phyloP scores from a whole-genome alignment of 2,329 filamentous ascomycete species.

The Penicillium digitatum region DNA sequence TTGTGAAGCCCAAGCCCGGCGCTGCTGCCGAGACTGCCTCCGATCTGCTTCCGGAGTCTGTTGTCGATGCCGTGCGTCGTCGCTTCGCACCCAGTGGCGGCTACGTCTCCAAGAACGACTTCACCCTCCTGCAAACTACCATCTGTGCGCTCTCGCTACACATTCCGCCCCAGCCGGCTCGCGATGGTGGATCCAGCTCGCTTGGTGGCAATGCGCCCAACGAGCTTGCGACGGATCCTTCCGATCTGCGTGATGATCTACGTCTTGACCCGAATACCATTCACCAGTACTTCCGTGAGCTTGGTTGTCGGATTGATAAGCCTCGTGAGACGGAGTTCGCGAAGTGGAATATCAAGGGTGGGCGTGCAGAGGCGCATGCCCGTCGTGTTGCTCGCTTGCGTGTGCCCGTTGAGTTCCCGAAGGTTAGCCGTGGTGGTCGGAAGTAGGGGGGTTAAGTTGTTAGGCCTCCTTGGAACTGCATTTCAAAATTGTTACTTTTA shows the following conservation, averaged over 20 bases:
- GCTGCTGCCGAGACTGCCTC: conserved; percentile 15
- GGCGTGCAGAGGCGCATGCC: conserved; percentile 54
- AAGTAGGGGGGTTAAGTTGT: conserved; percentile 15
- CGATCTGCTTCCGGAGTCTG: conserved; percentile 34
- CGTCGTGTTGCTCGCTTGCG: conserved; percentile 64
- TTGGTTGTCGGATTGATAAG: conserved; percentile 45
- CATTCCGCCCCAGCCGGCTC: conserved; percentile 42
- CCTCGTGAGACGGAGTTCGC: conserved; percentile 41
- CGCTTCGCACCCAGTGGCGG: conserved; percentile 41
- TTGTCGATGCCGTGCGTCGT: conserved; percentile 41
- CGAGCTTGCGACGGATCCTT: conserved; percentile 43
- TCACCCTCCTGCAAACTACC: conserved; percentile 45
- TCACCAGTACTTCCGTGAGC: conserved; percentile 44
- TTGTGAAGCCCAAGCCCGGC: conserved; percentile 13
- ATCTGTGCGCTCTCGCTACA: conserved; percentile 47
- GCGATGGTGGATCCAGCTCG: conserved; percentile 35
- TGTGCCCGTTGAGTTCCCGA: conserved; percentile 80
- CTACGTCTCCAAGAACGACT: conserved; percentile 36
- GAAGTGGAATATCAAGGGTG: conserved; percentile 51
- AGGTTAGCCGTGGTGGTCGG: conserved; percentile 45
- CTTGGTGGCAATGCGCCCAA: conserved; percentile 36
- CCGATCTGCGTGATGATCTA: conserved; percentile 46
- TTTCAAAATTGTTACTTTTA: conserved; percentile 9
- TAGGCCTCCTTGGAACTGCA: neutral
- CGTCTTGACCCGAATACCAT: conserved; percentile 36